A percentile compares a stretch with the other conserved stretches of the same genome.
Conservation (phyloP, 306 rosid species). For the Comarum palustre region DNA sequence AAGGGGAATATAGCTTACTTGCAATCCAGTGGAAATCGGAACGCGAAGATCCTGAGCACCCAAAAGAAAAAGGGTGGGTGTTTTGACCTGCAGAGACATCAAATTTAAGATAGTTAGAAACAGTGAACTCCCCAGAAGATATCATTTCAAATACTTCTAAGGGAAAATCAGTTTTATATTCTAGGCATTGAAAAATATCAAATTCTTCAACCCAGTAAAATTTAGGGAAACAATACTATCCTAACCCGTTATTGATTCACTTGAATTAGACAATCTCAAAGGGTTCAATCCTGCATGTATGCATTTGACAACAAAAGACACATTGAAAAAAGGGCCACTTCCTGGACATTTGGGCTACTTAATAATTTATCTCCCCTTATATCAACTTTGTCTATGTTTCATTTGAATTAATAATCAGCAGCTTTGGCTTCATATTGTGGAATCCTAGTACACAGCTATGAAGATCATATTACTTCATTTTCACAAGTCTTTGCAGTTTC, state of each 20-base stretch:
- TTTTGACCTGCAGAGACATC: constrained; percentile 60
- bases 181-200: not conserved
- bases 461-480: not conserved
- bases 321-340: not conserved
- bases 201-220: not conserved
- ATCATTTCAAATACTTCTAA: not conserved
- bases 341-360: not conserved
- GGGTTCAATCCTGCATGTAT: not conserved
- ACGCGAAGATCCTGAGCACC: constrained; percentile 82
- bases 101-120: constrained; percentile 10
- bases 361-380: not conserved
- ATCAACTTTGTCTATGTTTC: not conserved
- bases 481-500: no score
- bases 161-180: constrained; percentile 11
- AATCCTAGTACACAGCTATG: not conserved
- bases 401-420: not conserved
- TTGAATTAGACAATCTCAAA: constrained; percentile 6
- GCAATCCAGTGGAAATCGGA: constrained; percentile 19
- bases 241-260: not conserved
- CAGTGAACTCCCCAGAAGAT: constrained; percentile 1
- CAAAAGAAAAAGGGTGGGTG: constrained; percentile 72
- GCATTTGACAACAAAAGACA: not conserved
- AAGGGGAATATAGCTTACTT: constrained; percentile 10
- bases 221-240: not conserved
- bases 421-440: not conserved